Conservation (phyloP, 768 basidiomycete species). For the Termitomyces sp. region DNA sequence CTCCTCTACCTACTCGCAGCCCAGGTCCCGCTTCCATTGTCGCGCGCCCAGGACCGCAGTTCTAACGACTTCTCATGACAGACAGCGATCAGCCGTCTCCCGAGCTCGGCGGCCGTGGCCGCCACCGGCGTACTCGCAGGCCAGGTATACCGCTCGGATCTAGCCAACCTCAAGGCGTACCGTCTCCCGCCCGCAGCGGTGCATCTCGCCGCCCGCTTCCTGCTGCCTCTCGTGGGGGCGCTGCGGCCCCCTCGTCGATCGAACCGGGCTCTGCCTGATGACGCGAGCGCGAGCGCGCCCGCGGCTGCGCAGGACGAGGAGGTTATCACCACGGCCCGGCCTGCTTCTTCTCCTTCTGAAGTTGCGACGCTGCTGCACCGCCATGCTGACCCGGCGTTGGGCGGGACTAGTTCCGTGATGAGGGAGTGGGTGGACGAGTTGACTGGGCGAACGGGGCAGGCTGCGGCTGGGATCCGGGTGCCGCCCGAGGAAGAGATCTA, state of each 20-base stretch:
- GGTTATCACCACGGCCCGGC: slow-evolving; percentile 56
- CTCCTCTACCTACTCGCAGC: slow-evolving; percentile 66
- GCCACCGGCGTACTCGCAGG: slow-evolving; percentile 65
- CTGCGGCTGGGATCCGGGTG: slow-evolving; percentile 54
- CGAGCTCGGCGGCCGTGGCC: slow-evolving; percentile 59
- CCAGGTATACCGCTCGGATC: slow-evolving; percentile 78
- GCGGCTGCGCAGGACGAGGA: slow-evolving; percentile 58
- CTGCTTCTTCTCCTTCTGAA: too few species aligned
- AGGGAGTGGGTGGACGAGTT: slow-evolving; percentile 79
- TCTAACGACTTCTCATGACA: slow-evolving; percentile 25
- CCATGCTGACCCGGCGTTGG: too few species aligned
- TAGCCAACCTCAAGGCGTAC: slow-evolving; percentile 75
- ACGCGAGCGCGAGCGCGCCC: slow-evolving; percentile 9
- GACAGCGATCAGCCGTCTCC: slow-evolving; percentile 66
- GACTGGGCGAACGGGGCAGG: slow-evolving; percentile 65
- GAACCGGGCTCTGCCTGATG: slow-evolving; percentile 72
- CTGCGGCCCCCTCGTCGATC: slow-evolving; percentile 58
- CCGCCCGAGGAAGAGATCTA: slow-evolving; percentile 74
- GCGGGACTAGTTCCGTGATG: slow-evolving; percentile 46
- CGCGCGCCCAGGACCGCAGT: too few species aligned
- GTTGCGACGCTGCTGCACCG: slow-evolving; percentile 17
- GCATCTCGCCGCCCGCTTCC: slow-evolving; percentile 46
- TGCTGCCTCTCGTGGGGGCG: slow-evolving; percentile 66
- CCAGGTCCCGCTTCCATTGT: slow-evolving; percentile 34
- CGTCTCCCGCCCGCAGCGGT: slow-evolving; percentile 61